phyloP scores from a whole-genome alignment of 2,329 filamentous ascomycete species.

The Purpureocillium takamizusanense region DNA sequence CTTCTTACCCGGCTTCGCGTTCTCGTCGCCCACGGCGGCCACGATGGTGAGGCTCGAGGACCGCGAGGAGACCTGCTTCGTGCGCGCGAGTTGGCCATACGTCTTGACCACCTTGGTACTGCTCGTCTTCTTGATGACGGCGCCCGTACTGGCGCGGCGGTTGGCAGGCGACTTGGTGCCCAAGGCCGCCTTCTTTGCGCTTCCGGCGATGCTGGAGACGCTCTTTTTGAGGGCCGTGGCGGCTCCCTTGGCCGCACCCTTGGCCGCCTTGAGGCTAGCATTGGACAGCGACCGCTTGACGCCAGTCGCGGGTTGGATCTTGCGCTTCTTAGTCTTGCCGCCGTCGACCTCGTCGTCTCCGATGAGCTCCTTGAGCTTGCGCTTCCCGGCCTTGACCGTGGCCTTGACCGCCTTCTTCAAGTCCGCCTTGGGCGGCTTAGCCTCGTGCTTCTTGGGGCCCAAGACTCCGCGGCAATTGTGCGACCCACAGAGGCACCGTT shows the following conservation, averaged over 20 bases:
- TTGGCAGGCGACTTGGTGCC: conserved; percentile 15
- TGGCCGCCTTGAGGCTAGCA: conserved; percentile 24
- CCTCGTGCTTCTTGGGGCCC: conserved; percentile 51
- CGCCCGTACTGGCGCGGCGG: conserved; percentile 15
- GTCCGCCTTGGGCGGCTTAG: conserved; percentile 38
- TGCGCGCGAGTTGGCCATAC: conserved; percentile 5
- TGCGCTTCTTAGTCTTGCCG: conserved; percentile 41
- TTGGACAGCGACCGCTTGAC: conserved; percentile 24
- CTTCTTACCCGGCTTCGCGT: conserved; percentile 1
- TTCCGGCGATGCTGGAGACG: conserved; percentile 20
- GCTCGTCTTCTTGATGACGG: conserved; percentile 18
- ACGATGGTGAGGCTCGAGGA: conserved; percentile 11
- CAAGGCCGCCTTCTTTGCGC: conserved; percentile 16
- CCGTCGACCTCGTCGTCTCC: conserved; percentile 27
- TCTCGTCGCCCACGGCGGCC: conserved; percentile 5
- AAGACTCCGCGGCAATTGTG: conserved; percentile 56
- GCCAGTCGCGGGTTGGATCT: conserved; percentile 22
- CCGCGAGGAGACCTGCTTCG: conserved; percentile 5
- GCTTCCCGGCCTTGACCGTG: conserved; percentile 40
- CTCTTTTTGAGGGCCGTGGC: conserved; percentile 26
- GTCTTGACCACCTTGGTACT: conserved; percentile 11
- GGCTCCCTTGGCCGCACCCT: conserved; percentile 26
- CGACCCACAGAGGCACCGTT: conserved; percentile 55
- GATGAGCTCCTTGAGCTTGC: conserved; percentile 46
- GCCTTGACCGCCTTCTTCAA: conserved; percentile 28